phyloP scores from a whole-genome alignment of 2,329 filamentous ascomycete genomes.

The Fusarium agapanthi region DNA sequence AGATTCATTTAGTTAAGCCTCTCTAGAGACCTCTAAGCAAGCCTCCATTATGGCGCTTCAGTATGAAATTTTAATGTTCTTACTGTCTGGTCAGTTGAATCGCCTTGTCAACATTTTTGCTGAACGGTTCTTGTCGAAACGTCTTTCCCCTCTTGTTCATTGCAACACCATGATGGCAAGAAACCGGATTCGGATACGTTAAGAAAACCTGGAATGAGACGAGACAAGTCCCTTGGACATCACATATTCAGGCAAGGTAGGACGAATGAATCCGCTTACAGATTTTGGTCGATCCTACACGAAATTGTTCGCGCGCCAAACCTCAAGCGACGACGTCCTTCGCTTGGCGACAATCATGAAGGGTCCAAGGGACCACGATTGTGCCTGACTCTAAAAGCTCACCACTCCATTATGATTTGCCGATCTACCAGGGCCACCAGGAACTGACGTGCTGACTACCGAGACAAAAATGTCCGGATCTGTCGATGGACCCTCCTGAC shows the following conservation, averaged over 20 bases:
- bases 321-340: neutral
- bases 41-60: neutral
- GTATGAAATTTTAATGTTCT: neutral
- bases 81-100: too few relatives aligned
- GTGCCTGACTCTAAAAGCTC: neutral
- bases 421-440: neutral
- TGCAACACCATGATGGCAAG: rapidly evolving
- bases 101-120: too few relatives aligned
- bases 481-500: neutral
- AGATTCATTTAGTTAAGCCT: rapidly evolving
- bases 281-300: neutral
- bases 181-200: rapidly evolving
- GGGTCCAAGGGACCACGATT: neutral
- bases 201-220: neutral
- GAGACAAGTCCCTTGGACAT: rapidly evolving
- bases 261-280: rapidly evolving
- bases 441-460: neutral
- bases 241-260: neutral
- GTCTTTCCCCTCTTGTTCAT: neutral
- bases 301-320: too few relatives aligned
- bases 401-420: neutral
- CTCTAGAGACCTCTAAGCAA: neutral
- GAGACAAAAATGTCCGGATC: neutral
- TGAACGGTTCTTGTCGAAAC: neutral
- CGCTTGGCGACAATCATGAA: neutral